Evolutionary conservation across 78 protist genomes (phyloP).

Genomic region (Anaeramoeba flamelloides): DNA sequence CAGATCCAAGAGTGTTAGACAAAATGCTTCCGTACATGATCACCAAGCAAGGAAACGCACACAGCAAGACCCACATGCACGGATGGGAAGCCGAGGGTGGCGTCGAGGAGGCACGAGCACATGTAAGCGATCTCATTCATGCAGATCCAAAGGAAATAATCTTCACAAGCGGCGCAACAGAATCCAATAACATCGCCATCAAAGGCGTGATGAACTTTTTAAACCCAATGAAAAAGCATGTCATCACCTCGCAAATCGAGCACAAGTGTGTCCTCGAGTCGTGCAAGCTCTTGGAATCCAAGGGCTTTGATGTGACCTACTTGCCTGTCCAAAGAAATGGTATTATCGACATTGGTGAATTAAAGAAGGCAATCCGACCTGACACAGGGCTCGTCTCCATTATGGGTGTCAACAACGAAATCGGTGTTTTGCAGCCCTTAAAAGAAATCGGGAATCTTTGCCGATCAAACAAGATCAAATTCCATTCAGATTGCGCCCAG

Average conservation of each 20-base stretch:
- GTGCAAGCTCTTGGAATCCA: conserved; percentile 65
- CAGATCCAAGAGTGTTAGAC: conserved; percentile 96
- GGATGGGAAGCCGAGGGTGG: conserved; percentile 84
- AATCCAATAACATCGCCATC: conserved; percentile 83
- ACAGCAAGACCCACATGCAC: conserved; percentile 74
- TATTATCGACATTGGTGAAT: conserved; percentile 19
- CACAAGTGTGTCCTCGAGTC: conserved; percentile 92
- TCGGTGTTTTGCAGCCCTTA: conserved; percentile 85
- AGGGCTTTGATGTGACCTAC: conserved; percentile 67
- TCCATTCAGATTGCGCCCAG: conserved; percentile 93
- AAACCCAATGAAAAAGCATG: conserved; percentile 61
- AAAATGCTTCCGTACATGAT: conserved; percentile 80
- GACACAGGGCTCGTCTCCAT: conserved; percentile 74
- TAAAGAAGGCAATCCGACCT: too few relatives aligned
- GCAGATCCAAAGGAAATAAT: conserved; percentile 77
- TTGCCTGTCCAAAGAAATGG: conserved; percentile 63
- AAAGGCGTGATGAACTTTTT: conserved; percentile 82
- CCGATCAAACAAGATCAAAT: conserved; percentile 33
- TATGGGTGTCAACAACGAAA: conserved; percentile 95
- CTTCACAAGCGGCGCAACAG: conserved; percentile 96
- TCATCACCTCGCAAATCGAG: conserved; percentile 74
- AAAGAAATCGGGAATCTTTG: conserved; percentile 76
- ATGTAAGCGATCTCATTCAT: conserved; percentile 51
- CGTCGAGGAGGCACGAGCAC: conserved; percentile 76
- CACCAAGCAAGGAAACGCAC: conserved; percentile 82